phyloP scores from a whole-genome alignment of 768 basidiomycete genomes.

The Podaxis mareebaensis region DNA sequence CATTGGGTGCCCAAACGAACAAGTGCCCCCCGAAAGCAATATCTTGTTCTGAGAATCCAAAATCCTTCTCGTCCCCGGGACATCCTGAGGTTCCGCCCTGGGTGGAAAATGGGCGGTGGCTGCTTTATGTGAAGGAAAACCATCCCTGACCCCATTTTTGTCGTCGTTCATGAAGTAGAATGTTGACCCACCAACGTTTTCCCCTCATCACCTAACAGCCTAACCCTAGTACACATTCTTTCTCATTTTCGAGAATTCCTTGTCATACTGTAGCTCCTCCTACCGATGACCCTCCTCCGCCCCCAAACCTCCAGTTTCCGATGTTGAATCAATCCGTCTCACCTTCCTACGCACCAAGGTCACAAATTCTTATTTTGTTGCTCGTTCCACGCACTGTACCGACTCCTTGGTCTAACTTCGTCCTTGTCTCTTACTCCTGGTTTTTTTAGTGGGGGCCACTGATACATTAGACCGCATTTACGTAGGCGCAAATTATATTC shows the following conservation, averaged over 20 bases:
- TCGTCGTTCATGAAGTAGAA: neutral
- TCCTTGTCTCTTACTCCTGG: too few relatives aligned
- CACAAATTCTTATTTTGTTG: too few relatives aligned
- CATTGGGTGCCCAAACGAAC: neutral
- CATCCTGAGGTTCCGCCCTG: slow-evolving; percentile 9
- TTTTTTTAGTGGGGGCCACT: too few relatives aligned
- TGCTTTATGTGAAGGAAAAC: slow-evolving; percentile 8
- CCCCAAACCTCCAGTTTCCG: too few relatives aligned
- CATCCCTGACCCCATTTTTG: neutral
- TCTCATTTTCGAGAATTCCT: neutral
- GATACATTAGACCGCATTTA: too few relatives aligned
- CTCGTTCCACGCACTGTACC: too few relatives aligned
- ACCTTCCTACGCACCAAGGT: too few relatives aligned
- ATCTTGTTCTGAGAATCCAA: neutral
- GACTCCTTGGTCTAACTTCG: too few relatives aligned
- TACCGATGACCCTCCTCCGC: too few relatives aligned
- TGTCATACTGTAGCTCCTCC: neutral
- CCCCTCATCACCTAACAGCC: neutral
- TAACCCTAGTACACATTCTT: neutral
- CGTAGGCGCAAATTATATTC: too few relatives aligned
- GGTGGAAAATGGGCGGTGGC: slow-evolving; percentile 6
- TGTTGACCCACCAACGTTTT: neutral
- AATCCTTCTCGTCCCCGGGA: slow-evolving; percentile 3
- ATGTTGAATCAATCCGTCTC: too few relatives aligned
- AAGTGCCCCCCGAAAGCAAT: neutral